Conservation (phyloP, 2,329 filamentous ascomycete genomes). For the Leptodontidium sp. region DNA sequence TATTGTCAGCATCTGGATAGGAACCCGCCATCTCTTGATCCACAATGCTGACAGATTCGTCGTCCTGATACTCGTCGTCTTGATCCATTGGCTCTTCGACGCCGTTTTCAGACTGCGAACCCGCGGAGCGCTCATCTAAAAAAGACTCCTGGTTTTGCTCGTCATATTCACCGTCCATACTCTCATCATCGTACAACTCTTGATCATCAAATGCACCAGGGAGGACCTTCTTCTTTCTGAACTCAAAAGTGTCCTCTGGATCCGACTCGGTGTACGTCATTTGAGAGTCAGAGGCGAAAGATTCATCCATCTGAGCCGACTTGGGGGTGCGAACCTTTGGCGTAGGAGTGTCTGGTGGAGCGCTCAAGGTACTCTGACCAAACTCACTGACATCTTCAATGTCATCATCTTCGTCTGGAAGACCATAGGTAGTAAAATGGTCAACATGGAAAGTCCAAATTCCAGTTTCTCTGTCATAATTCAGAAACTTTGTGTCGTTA, state of each 20-base stretch:
- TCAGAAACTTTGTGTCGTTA: slow-evolving; percentile 80
- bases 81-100: slow-evolving; percentile 65
- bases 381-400: slow-evolving; percentile 59
- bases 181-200: slow-evolving; percentile 63
- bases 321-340: slow-evolving; percentile 45
- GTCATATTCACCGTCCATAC: slow-evolving; percentile 52
- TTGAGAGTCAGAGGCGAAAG: slow-evolving; percentile 50
- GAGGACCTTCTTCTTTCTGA: slow-evolving; percentile 55
- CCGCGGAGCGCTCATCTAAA: slow-evolving; percentile 92
- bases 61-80: slow-evolving; percentile 72
- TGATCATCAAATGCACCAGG: slow-evolving; percentile 83
- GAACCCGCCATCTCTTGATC: slow-evolving; percentile 80
- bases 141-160: slow-evolving; percentile 72
- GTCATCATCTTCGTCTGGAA: slow-evolving; percentile 76
- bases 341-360: slow-evolving; percentile 53
- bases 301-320: slow-evolving; percentile 40
- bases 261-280: slow-evolving; percentile 46
- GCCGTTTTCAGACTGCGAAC: slow-evolving; percentile 69
- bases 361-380: slow-evolving; percentile 58
- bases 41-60: slow-evolving; percentile 79
- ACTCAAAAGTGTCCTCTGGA: slow-evolving; percentile 48
- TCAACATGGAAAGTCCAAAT: slow-evolving; percentile 93
- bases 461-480: slow-evolving; percentile 81
- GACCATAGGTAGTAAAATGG: slow-evolving; percentile 94
- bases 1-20: slow-evolving; percentile 75